Evolutionary conservation across 331 rosid species (phyloP), one percentile per base, ranked within the genome.

Genomic region (Quercus phellos): DNA sequence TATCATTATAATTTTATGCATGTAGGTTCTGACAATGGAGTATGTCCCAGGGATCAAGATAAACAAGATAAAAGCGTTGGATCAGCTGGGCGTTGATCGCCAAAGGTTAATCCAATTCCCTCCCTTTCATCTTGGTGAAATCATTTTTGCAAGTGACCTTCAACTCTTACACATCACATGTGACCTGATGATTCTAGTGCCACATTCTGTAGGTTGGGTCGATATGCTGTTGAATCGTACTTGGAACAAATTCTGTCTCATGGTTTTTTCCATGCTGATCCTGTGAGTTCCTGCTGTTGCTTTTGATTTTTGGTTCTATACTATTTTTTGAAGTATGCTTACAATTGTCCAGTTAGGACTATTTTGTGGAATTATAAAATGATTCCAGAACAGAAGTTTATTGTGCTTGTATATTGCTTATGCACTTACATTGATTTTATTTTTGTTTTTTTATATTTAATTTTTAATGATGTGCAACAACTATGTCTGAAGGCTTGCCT

Each of bases 231-330:
- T 79, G 99, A 95, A 83, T 95, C 99, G 0, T 95, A 95, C 89
- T 86, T 95, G 90, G 99, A 95, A 78, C 99, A 95, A 81, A 95
- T 95, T 85, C 86, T 95, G 35, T 93, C 99, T 4, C 99, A 95
- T 84, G 99, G 99, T 68, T 95, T 95, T 83, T 95, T 95, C 88
- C 99, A 95, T 77, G 99, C 99, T 70, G 99, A 95, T 74, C 99
- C 99, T 56, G 99, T 95, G 77, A 79, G 99, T 84, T 80, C 67
- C 75, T 78, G 6, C 30, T 74, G 46, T 81, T 80, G 42, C 24
- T 79, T 67, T 64, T 81, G 82, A 22, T 22, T 73, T 67, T 53
- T 60, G 24, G 17, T 17, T 50, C 19, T 54, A 18, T 29, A 30
- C 16, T 4, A 1, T 16, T n/a, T n/a, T 53, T 17, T 72, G 3